These are phyloP conservation scores for Blastocystis sp. DNA, from an alignment of 352 stramenopile genomes.

Conservation along the genomic window DNA sequence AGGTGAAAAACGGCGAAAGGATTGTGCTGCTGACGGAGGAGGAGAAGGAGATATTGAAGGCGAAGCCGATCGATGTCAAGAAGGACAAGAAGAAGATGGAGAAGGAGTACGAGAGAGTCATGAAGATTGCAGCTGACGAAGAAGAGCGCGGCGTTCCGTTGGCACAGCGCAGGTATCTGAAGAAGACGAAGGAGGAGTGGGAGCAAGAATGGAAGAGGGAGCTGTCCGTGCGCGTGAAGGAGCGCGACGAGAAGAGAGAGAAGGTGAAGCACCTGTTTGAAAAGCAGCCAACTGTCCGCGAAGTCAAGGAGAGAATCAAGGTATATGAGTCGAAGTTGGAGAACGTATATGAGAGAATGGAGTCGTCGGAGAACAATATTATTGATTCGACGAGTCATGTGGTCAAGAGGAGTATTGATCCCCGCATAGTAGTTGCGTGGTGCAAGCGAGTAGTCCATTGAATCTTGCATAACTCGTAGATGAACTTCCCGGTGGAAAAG, in stretches of 20 bases:
- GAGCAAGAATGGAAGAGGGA: neutral
- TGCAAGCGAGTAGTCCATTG: neutral
- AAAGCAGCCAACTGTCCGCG: neutral
- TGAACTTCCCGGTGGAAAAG: neutral
- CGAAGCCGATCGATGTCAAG: neutral
- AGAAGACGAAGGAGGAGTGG: neutral
- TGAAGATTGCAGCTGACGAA: neutral
- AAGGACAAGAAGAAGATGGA: neutral
- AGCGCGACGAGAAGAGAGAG: neutral
- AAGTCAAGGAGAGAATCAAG: neutral
- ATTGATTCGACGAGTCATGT: neutral
- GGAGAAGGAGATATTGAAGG: neutral
- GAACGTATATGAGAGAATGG: neutral
- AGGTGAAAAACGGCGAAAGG: neutral
- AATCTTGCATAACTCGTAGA: neutral
- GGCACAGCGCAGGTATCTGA: neutral
- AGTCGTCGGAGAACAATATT: neutral
- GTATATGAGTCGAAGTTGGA: neutral
- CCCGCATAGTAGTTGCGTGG: slow-evolving; percentile 11
- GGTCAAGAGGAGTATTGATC: neutral
- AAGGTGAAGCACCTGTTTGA: neutral
- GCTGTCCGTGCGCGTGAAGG: neutral
- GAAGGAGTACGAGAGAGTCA: neutral
- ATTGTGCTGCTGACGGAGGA: neutral
- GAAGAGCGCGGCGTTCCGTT: neutral